Conservation (phyloP, 352 stramenopile genomes). For the Phytophthora palmivora region DNA sequence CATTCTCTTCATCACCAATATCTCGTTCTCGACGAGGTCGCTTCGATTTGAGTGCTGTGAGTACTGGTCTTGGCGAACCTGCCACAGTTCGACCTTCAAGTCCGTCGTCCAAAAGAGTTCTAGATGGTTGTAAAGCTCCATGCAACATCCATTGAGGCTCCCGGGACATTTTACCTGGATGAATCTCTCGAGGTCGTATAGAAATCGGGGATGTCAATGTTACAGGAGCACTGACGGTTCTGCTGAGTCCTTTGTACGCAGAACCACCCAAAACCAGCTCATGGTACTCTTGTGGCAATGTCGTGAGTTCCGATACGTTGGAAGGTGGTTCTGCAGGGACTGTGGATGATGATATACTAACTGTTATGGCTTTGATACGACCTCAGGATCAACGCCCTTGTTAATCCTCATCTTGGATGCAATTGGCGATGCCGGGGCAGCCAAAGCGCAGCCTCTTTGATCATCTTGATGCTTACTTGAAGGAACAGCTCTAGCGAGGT, state of each 20-base stretch:
- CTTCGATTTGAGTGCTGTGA: constrained; percentile 16
- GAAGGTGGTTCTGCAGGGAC: constrained; percentile 17
- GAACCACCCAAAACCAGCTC: constrained; percentile 31
- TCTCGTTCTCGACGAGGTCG: constrained; percentile 14
- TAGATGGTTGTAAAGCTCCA: constrained; percentile 6
- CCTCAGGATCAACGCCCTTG: too few species aligned
- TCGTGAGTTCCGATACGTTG: constrained; percentile 31
- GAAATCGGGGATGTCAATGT: background rate
- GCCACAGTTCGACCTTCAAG: constrained; percentile 29
- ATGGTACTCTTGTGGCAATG: constrained; percentile 35
- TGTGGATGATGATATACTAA: constrained; percentile 17
- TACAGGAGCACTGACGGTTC: constrained; percentile 19
- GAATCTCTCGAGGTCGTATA: background rate
- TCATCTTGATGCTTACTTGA: background rate
- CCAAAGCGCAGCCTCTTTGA: background rate
- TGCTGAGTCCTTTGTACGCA: constrained; percentile 15
- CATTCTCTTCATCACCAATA: constrained; percentile 8
- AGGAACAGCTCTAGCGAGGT: constrained; percentile 26
- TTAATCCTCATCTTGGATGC: background rate
- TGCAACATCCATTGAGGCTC: constrained; percentile 20
- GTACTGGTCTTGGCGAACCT: constrained; percentile 20
- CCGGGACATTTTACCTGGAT: background rate
- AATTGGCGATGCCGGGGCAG: constrained; percentile 3
- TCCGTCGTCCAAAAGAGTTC: constrained; percentile 25
- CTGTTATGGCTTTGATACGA: background rate